A percentile compares a stretch with the other conserved stretches of the same genome.
Conservation (phyloP, 441 rosid species). For the Populus tomentosa region DNA sequence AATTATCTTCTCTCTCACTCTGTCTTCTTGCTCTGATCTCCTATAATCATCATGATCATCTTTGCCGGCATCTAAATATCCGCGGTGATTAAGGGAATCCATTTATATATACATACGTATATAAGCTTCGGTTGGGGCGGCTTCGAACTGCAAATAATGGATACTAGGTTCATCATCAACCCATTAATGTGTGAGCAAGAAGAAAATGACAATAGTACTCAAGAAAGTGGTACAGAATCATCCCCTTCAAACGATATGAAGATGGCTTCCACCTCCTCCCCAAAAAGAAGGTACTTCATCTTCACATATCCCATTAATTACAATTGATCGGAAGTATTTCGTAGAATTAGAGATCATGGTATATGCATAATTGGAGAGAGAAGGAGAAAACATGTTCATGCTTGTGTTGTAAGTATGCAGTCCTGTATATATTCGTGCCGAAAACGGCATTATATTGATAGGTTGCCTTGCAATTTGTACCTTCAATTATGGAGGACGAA, state of each 20-base stretch:
- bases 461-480: too few relatives aligned
- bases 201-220: slow-evolving; percentile 36
- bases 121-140: not conserved
- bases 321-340: not conserved
- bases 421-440: not conserved
- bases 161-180: slow-evolving; percentile 29
- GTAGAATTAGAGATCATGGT: not conserved
- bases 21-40: slow-evolving; percentile 6
- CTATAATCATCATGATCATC: not conserved
- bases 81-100: not conserved
- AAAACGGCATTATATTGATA: not conserved
- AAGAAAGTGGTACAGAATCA: slow-evolving; percentile 62
- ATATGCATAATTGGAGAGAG: not conserved
- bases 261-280: slow-evolving; percentile 44
- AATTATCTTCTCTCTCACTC: slow-evolving; percentile 1
- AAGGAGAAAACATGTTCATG: not conserved
- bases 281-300: slow-evolving; percentile 52
- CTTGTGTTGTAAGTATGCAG: not conserved
- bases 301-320: not conserved
- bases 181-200: slow-evolving; percentile 33
- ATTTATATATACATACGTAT: not conserved
- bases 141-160: slow-evolving; percentile 20
- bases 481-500: not conserved
- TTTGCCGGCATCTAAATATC: slow-evolving; percentile 7
- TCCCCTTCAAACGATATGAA: slow-evolving; percentile 49